Evolutionary conservation across 1,139 yeast species (phyloP).

Genomic region (Geotrichum cucujoidarum): DNA sequence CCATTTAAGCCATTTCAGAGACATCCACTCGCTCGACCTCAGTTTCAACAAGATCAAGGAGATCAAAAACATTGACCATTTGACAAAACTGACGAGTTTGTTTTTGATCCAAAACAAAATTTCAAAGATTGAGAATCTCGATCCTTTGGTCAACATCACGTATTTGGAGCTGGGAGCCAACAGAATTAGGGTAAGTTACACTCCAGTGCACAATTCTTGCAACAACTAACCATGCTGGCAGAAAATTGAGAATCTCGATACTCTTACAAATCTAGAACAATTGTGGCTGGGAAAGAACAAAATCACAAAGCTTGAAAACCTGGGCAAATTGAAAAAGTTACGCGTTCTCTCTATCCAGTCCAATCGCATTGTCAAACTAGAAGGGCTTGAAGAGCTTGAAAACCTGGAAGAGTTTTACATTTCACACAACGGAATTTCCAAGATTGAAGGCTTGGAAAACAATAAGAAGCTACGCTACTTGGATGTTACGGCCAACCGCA

Average conservation of each 20-base stretch:
- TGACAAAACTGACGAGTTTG: constrained; percentile 59
- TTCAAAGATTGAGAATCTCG: constrained; percentile 62
- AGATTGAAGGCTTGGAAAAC: constrained; percentile 73
- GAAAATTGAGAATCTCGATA: constrained; percentile 53
- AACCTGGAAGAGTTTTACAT: constrained; percentile 81
- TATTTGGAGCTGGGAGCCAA: constrained; percentile 93
- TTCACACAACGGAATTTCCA: constrained; percentile 75
- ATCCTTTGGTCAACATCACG: constrained; percentile 51
- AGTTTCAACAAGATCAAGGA: constrained; percentile 88
- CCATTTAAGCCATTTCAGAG: constrained; percentile 54
- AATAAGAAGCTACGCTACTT: constrained; percentile 63
- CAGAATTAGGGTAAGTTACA: constrained; percentile 45
- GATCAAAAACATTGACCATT: constrained; percentile 69
- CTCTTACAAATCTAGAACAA: constrained; percentile 56
- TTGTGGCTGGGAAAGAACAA: constrained; percentile 93
- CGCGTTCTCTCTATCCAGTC: constrained; percentile 83
- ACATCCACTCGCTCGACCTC: constrained; percentile 64
- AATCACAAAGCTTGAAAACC: constrained; percentile 60
- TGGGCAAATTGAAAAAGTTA: constrained; percentile 57
- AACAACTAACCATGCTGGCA: neutral
- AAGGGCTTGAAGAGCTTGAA: constrained; percentile 68
- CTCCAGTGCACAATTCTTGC: neutral
- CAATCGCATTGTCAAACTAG: constrained; percentile 71
- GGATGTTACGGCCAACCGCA: constrained; percentile 74
- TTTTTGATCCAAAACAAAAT: constrained; percentile 90